Conservation (phyloP, 345 rosid species). For the Punica granatum region DNA sequence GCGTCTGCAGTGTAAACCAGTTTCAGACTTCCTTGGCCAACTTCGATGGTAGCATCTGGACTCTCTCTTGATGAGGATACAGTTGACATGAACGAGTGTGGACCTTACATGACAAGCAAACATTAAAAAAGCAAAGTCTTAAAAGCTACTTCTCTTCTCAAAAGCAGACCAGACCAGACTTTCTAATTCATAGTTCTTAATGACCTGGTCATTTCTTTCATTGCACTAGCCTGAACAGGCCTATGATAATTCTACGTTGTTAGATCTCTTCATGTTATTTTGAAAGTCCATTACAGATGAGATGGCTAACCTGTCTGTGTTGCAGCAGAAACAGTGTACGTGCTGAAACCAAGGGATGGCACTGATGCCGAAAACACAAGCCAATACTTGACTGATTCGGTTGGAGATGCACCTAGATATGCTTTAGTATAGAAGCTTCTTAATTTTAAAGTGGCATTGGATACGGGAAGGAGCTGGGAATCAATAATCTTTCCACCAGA, state of each 20-base stretch:
- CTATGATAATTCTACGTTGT: neutral
- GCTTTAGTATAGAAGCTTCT: conserved; percentile 60
- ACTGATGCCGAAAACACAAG: conserved; percentile 82
- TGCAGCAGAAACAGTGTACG: conserved; percentile 53
- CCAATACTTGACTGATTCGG: conserved; percentile 45
- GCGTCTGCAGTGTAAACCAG: conserved; percentile 46
- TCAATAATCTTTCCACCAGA: conserved; percentile 59
- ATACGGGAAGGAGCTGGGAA: conserved; percentile 72
- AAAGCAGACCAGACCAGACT: neutral
- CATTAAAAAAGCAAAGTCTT: neutral
- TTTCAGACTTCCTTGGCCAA: conserved; percentile 79
- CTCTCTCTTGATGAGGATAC: conserved; percentile 35
- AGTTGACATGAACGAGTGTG: conserved; percentile 37
- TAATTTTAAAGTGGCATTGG: conserved; percentile 39
- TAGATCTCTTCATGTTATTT: neutral
- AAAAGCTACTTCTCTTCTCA: conserved; percentile 3
- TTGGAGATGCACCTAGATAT: conserved; percentile 56
- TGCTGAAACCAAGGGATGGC: conserved; percentile 90
- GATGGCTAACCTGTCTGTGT: conserved; percentile 48
- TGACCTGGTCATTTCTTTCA: neutral
- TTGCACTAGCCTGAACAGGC: neutral
- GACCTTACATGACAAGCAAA: conserved; percentile 24
- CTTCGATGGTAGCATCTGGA: conserved; percentile 36
- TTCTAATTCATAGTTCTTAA: neutral
- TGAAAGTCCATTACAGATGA: conserved; percentile 8